A percentile compares a stretch with the other conserved stretches of the same genome.
phyloP scores from a whole-genome alignment of 2,329 filamentous ascomycete species.

The Diaporthe australafricana region DNA sequence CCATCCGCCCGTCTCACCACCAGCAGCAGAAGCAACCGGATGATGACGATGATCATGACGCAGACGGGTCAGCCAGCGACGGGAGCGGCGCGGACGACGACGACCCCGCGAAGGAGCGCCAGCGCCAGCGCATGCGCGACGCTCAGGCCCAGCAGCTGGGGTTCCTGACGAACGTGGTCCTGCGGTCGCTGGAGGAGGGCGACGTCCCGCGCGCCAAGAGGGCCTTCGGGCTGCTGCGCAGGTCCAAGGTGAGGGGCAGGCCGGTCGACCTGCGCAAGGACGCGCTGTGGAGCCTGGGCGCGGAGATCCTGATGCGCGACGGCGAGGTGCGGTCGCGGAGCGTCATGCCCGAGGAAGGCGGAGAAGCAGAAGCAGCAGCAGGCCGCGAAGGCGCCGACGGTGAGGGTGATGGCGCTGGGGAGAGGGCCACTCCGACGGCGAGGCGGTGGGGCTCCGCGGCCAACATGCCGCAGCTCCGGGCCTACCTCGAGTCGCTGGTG shows the following conservation, averaged over 20 bases:
- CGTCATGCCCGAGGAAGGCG: conserved; percentile 36
- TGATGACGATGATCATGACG: conserved; percentile 21
- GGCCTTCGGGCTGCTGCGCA: conserved; percentile 80
- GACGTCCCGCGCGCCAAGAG: conserved; percentile 79
- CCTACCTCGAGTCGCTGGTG: conserved; percentile 83
- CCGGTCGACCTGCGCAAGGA: conserved; percentile 76
- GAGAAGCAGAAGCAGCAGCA: conserved; percentile 28
- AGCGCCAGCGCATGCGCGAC: conserved; percentile 39
- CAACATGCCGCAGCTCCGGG: conserved; percentile 58
- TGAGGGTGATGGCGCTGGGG: conserved; percentile 33
- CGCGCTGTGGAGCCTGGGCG: conserved; percentile 84
- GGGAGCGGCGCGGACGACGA: conserved; percentile 11
- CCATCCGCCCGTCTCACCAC: conserved; percentile 21
- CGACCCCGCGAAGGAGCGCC: conserved; percentile 39
- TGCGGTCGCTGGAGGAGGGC: conserved; percentile 76
- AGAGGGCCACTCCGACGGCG: conserved; percentile 24
- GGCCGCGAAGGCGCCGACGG: background rate
- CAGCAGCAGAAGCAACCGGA: background rate
- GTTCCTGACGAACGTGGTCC: conserved; percentile 76
- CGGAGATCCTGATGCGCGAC: conserved; percentile 81
- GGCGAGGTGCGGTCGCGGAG: conserved; percentile 46
- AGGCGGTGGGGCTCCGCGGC: conserved; percentile 56
- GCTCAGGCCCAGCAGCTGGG: conserved; percentile 65
- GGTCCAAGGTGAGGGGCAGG: conserved; percentile 61
- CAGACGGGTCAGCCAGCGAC: conserved; percentile 31